Evolutionary conservation across 129 eudicot species (phyloP).

Genomic region (Deinandra increscens): DNA sequence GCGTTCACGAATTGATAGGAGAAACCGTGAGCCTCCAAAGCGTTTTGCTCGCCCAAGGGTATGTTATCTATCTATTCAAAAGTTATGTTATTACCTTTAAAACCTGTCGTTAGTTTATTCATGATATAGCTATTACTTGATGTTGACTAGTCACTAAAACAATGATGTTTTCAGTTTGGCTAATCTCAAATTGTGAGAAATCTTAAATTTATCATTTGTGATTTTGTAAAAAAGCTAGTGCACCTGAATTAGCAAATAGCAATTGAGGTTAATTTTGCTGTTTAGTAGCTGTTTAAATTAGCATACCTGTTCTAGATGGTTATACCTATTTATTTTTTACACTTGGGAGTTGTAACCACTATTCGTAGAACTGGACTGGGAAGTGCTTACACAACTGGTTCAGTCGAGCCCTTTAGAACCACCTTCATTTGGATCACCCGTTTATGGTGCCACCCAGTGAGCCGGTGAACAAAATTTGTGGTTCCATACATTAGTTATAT

Average conservation of each 20-base stretch:
- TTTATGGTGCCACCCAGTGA: too few relatives aligned
- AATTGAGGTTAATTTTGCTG: background rate
- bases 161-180: background rate
- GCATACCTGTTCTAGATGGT: too few relatives aligned
- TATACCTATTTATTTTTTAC: too few relatives aligned
- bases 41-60: conserved; percentile 73
- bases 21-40: conserved; percentile 84
- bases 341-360: too few relatives aligned
- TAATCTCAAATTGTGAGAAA: background rate
- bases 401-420: too few relatives aligned
- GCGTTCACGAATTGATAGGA: conserved; percentile 55
- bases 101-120: background rate
- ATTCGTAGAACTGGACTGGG: too few relatives aligned
- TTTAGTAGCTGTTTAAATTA: background rate
- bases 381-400: too few relatives aligned
- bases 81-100: too few relatives aligned
- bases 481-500: too few relatives aligned
- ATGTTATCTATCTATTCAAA: background rate
- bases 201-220: background rate
- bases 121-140: background rate
- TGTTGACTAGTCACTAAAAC: background rate
- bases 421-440: too few relatives aligned
- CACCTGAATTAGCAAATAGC: background rate
- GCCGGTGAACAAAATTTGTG: too few relatives aligned
- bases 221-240: background rate